A percentile compares a stretch with the other conserved stretches of the same genome.
Evolutionary conservation across 2,329 filamentous ascomycete genomes (phyloP).

Genomic region (Chrysoporthe deuterocubensis): DNA sequence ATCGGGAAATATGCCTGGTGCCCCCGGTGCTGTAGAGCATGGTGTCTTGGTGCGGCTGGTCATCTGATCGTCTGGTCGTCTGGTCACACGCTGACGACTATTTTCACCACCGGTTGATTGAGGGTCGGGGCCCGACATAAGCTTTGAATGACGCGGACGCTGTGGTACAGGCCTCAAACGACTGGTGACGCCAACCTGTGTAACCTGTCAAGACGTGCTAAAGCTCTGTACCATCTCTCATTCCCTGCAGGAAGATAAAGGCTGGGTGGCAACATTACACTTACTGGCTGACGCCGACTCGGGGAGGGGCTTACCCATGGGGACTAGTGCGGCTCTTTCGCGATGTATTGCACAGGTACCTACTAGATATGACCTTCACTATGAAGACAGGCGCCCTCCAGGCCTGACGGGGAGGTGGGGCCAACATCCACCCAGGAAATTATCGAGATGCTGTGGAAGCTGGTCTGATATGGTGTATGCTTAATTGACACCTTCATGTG

Average conservation of each 20-base stretch:
- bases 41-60: not conserved
- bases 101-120: not conserved
- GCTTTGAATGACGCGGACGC: not conserved
- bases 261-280: not conserved
- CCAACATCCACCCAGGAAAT: not conserved
- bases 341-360: not conserved
- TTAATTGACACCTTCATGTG: not conserved
- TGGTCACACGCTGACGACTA: not conserved
- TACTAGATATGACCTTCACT: too few species aligned
- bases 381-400: not conserved
- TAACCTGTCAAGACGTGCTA: not conserved
- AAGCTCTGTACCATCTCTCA: not conserved
- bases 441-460: not conserved
- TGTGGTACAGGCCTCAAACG: not conserved
- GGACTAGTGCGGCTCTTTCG: not conserved
- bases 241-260: not conserved
- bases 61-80: not conserved
- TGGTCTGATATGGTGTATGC: not conserved
- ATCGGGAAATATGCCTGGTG: not conserved
- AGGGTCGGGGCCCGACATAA: too few species aligned
- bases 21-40: not conserved
- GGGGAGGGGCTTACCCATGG: not conserved
- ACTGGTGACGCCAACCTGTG: not conserved
- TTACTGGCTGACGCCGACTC: not conserved
- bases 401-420: not conserved